Conservation (phyloP, 2,329 filamentous ascomycete species). For the Claviceps monticola region DNA sequence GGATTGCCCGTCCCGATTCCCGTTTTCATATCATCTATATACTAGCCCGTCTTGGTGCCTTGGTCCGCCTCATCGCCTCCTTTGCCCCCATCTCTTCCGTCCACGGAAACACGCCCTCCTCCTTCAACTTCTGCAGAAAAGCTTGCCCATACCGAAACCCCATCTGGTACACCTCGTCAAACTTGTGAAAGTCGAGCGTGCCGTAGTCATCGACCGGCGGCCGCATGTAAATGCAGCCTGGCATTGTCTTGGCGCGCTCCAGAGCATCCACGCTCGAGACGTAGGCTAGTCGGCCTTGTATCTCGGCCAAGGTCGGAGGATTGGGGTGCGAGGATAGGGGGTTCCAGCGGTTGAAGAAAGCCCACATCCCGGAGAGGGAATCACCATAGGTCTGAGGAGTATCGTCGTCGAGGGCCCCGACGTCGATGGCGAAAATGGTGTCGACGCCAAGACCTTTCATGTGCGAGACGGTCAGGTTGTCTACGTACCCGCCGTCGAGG, state of each 20-base stretch:
- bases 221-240: constrained; percentile 91
- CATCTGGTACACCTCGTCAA: constrained; percentile 88
- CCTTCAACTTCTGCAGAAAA: constrained; percentile 62
- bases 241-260: constrained; percentile 79
- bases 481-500: constrained; percentile 89
- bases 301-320: constrained; percentile 87
- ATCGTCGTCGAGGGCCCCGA: constrained; percentile 83
- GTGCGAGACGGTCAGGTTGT: constrained; percentile 91
- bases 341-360: constrained; percentile 91
- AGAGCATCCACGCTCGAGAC: constrained; percentile 90
- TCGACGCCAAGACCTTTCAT: constrained; percentile 93
- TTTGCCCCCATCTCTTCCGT: constrained; percentile 64
- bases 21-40: constrained; percentile 32
- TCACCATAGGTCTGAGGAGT: constrained; percentile 88
- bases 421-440: constrained; percentile 89
- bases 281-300: constrained; percentile 87
- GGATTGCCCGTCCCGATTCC: too few species aligned
- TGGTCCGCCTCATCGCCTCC: constrained; percentile 61
- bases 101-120: constrained; percentile 60
- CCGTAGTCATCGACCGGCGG: constrained; percentile 89
- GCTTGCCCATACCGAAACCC: constrained; percentile 78
- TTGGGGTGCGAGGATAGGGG: constrained; percentile 82
- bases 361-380: constrained; percentile 89
- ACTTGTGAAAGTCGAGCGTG: constrained; percentile 91
- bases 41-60: constrained; percentile 67